These are phyloP conservation scores for Raddia guianensis DNA, from an alignment of 176 grass and related monocot species.

Conservation along the genomic window DNA sequence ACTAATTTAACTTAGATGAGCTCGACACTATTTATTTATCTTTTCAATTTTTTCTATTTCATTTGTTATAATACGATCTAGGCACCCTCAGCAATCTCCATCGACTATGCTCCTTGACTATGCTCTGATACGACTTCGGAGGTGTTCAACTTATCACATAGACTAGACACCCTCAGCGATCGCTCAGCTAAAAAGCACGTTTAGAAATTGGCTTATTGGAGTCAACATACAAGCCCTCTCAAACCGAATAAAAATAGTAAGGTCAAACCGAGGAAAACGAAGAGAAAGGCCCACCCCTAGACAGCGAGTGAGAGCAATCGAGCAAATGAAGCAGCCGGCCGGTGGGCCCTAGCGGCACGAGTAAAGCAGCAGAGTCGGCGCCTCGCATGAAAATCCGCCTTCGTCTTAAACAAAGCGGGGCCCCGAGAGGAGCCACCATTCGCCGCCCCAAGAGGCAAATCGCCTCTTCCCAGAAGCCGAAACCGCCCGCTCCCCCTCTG, in stretches of 20 bases:
- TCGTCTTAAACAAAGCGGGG: background rate
- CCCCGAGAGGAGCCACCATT: background rate
- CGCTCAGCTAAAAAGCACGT: background rate
- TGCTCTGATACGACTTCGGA: no score
- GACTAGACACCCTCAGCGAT: background rate
- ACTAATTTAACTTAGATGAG: no score
- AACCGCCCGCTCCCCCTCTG: background rate
- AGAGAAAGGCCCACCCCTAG: background rate
- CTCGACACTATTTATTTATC: no score
- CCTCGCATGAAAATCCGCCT: background rate
- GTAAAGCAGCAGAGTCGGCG: background rate
- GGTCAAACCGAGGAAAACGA: background rate
- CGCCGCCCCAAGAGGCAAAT: slow-evolving; percentile 33
- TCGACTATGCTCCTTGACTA: no score
- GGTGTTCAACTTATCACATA: no score
- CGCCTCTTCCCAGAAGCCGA: slow-evolving; percentile 33
- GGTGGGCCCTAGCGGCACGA: no score
- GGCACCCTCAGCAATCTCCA: no score
- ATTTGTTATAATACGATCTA: no score
- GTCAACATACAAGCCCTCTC: background rate
- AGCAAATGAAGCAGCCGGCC: background rate
- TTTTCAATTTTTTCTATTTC: no score
- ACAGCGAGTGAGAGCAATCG: no score
- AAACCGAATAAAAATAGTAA: background rate
- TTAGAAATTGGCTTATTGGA: background rate